phyloP scores from a whole-genome alignment of 1,139 yeast genomes.

The Nakaseomyces glabratus region DNA sequence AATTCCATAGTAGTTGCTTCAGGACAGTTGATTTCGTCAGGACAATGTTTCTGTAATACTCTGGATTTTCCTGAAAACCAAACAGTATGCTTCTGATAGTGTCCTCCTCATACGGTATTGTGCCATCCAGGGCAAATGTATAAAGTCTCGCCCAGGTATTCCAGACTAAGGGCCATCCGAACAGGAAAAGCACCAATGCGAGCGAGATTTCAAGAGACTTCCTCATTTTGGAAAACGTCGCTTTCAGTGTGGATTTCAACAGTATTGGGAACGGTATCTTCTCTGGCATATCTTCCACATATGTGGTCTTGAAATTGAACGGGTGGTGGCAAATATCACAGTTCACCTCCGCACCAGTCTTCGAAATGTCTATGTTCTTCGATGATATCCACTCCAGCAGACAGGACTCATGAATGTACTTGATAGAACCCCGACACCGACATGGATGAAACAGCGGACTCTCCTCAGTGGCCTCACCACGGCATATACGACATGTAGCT shows the following conservation, averaged over 20 bases:
- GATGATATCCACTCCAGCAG: slow-evolving; percentile 71
- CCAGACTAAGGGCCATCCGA: slow-evolving; percentile 54
- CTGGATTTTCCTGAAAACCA: slow-evolving; percentile 34
- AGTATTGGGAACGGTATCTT: slow-evolving; percentile 47
- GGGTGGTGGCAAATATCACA: slow-evolving; percentile 89
- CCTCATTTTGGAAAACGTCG: slow-evolving; percentile 25
- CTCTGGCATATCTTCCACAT: slow-evolving; percentile 62
- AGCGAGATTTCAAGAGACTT: slow-evolving; percentile 32
- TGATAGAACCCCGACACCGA: slow-evolving; percentile 86
- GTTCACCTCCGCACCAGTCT: slow-evolving; percentile 38
- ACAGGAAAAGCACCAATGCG: slow-evolving; percentile 36
- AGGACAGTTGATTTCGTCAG: slow-evolving; percentile 4
- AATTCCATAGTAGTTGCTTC: slow-evolving; percentile 15
- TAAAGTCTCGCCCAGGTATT: slow-evolving; percentile 43
- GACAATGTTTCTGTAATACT: slow-evolving; percentile 9
- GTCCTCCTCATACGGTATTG: slow-evolving; percentile 36
- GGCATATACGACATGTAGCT: slow-evolving; percentile 79
- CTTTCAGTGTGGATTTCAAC: slow-evolving; percentile 32
- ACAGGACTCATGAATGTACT: slow-evolving; percentile 89
- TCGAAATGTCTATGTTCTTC: slow-evolving; percentile 27
- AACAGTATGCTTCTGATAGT: slow-evolving; percentile 39
- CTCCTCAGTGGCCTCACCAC: slow-evolving; percentile 72
- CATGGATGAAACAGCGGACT: slow-evolving; percentile 91
- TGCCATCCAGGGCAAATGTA: slow-evolving; percentile 48
- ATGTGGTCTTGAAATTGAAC: slow-evolving; percentile 63